These are phyloP conservation scores for Penicillium digitatum DNA, from an alignment of 2,329 filamentous ascomycete genomes.

Conservation along the genomic window DNA sequence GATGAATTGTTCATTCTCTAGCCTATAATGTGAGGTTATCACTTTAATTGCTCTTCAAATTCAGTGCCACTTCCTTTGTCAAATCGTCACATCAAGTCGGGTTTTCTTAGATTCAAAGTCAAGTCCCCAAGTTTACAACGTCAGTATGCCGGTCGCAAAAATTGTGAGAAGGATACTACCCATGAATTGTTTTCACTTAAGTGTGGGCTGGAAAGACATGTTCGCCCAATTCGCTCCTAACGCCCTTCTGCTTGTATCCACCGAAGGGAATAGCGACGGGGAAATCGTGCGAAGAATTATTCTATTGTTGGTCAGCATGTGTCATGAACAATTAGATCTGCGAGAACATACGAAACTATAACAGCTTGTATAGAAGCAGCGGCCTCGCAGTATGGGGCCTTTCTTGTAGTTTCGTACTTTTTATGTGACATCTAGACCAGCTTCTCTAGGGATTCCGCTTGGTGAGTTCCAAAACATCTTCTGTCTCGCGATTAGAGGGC, in stretches of 20 bases:
- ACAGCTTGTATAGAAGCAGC: slow-evolving; percentile 34
- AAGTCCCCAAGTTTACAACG: background rate
- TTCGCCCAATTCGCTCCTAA: slow-evolving; percentile 52
- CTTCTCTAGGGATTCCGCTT: too few species aligned
- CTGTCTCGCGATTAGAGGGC: background rate
- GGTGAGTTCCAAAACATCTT: too few species aligned
- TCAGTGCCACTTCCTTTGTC: background rate
- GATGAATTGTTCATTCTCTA: background rate
- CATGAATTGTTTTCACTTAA: slow-evolving; percentile 22
- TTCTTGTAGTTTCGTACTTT: too few species aligned
- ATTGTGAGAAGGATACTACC: slow-evolving; percentile 1
- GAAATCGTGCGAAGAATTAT: slow-evolving; percentile 12
- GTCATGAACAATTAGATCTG: slow-evolving; percentile 6
- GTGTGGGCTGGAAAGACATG: slow-evolving; percentile 49
- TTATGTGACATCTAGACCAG: too few species aligned
- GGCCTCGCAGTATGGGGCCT: too few species aligned
- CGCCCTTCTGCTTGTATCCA: slow-evolving; percentile 52
- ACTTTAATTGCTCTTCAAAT: background rate
- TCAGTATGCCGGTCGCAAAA: background rate
- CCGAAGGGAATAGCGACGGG: slow-evolving; percentile 29
- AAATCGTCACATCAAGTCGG: background rate
- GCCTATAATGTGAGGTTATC: background rate
- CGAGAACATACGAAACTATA: slow-evolving; percentile 36
- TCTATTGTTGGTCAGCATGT: slow-evolving; percentile 14
- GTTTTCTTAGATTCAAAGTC: background rate